Evolutionary conservation across 148 eudicot genomes (phyloP), one percentile per base, ranked within the genome.

Genomic region (Fallopia convolvulus): DNA sequence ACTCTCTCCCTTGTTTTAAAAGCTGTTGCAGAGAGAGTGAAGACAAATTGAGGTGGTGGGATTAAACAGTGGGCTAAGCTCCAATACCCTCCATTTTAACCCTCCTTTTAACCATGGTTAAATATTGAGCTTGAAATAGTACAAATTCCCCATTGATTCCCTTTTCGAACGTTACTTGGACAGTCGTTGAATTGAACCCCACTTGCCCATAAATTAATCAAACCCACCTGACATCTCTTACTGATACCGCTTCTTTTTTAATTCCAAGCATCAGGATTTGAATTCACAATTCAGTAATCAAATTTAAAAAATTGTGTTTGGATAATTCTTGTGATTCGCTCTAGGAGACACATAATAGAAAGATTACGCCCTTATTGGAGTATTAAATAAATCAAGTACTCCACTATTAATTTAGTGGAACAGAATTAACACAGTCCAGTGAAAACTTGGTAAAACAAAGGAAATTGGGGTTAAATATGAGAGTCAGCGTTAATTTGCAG

Each of bases 11-110:
- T 68, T 68, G 20, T 14, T 68, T 4, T 65, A 10, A 65, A 65
- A 65, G 70, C 40, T 65, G 70, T 36, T 68, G 72, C 72, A 36
- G 72, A 32, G 21, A 68, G 72, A 68, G 23, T 33, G 44, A 68
- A 26, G 72, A 68, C 72, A 68, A 68, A 68, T 68, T 42, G 44
- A 68, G 42, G 72, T 68, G 72, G 72, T 46, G 2, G 0, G 0
- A 26, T 36, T 68, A 36, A 68, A 68, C 72, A 68, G 72, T 17
- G 68, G 68, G 68, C 8, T 44, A 9, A 44, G 47, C 33, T 9
- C 68, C 68, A 61, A 36, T 68, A 36, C 8, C 44, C 44, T 65
- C 18, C 40, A 32, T 63, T 58, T 66, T 14, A 66, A 66, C 72
- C 20, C 72, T 33, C 3, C 42, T 15, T 66, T 36, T 36, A 68